phyloP scores from a whole-genome alignment of 805 yeast genomes.

The Starmerella bacillaris region DNA sequence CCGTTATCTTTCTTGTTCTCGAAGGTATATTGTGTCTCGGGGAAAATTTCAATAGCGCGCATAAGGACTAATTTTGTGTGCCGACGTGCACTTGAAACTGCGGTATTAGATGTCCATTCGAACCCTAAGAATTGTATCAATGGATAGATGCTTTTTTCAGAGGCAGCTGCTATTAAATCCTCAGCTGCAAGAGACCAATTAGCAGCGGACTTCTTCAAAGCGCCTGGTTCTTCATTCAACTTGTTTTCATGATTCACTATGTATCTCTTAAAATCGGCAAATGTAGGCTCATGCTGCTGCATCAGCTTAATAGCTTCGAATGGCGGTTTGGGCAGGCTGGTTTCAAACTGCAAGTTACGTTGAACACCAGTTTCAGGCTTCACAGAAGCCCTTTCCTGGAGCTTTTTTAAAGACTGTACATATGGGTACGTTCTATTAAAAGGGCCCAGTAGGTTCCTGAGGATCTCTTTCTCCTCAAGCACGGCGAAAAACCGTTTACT shows the following conservation, averaged over 20 bases:
- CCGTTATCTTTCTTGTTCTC: constrained; percentile 8
- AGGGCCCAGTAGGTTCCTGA: constrained; percentile 3
- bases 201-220: background rate
- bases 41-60: constrained; percentile 17
- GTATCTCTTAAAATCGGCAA: background rate
- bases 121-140: constrained; percentile 17
- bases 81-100: constrained; percentile 13
- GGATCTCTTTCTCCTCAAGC: background rate
- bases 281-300: background rate
- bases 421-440: constrained; percentile 4
- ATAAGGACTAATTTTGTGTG: constrained; percentile 16
- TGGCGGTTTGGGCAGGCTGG: background rate
- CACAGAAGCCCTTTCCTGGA: background rate
- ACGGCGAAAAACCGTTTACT: constrained; percentile 2
- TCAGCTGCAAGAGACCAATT: background rate
- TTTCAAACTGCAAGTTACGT: background rate
- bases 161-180: constrained; percentile 14
- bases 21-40: constrained; percentile 10
- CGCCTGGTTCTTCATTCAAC: too few species aligned
- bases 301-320: background rate
- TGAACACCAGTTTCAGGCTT: too few species aligned
- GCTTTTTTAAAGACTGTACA: constrained; percentile 1
- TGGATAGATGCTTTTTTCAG: constrained; percentile 15
- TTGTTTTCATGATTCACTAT: too few species aligned
- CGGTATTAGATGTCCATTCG: constrained; percentile 18